Base-by-base conservation (phyloP, 2,329 filamentous ascomycete genomes). In the Hypoxylon sp. region DNA sequence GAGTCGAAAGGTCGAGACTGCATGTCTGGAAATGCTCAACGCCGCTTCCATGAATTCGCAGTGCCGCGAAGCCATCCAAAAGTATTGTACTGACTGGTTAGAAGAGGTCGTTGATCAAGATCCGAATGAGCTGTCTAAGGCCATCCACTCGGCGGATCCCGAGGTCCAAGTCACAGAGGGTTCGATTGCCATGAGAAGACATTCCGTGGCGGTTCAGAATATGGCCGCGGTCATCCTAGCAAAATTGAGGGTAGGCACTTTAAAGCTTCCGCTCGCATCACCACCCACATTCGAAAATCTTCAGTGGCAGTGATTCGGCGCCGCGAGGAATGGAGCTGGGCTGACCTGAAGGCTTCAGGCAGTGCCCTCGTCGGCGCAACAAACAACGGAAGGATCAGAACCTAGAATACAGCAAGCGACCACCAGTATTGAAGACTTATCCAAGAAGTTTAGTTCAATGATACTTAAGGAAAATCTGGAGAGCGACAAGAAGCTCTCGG, bases 21-120 rank as follows among this genome's bases (percentile, higher is more conserved):
- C 94, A 2, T 92, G 93, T 52, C 81, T 99, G 72, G 93, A 98
- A 76, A 89, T 99, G 82, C 86, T 99, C 64, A 97, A 94, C 80
- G 93, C 93, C 11, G 94, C 95, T 6, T 98, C 94, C 80, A 92
- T 97, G 80, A 92, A 97, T 77, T 86, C 89, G 51, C 83, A 88
- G 6, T 98, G 94, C 75, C 89, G 96, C 21, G 92, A 94, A 72
- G 92, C 92, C 7, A 92, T 98, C 67, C 88, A 89, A 72, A 94
- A 94, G 78, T 90, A 97, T 76, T 97, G 95, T 79, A 85, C 88
- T 32, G 89, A 93, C 62, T 98, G 95, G 93, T 85, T 99, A 37
- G 92, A 94, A 76, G 91, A 95, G 74, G 88, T 97, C 58, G 88
- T 97, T 59, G 90, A 91, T 71, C 90, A 93, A 75, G 89, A 91